phyloP scores from a whole-genome alignment of 352 stramenopile species.

The Phytophthora constricta region DNA sequence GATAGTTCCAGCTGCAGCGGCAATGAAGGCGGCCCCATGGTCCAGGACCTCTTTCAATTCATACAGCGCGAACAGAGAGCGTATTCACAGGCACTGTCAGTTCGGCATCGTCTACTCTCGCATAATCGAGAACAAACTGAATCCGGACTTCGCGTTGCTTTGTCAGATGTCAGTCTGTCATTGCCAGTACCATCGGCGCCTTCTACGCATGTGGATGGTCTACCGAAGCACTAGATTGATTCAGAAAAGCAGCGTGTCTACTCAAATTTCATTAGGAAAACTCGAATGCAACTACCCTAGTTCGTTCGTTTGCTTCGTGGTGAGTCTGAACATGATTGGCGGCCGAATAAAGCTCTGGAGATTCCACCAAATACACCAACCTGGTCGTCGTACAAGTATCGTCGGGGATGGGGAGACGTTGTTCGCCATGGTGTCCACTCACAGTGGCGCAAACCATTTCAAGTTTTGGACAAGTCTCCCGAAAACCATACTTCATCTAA shows the following conservation, averaged over 20 bases:
- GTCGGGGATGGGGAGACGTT: slow-evolving; percentile 8
- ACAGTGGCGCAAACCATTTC: not conserved
- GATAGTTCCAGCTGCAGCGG: not conserved
- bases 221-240: not conserved
- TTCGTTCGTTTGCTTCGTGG: slow-evolving; percentile 19
- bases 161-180: not conserved
- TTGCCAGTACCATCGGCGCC: not conserved
- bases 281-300: slow-evolving; percentile 6
- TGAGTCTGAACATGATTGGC: slow-evolving; percentile 3
- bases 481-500: slow-evolving; percentile 15
- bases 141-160: not conserved
- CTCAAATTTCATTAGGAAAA: slow-evolving; percentile 8
- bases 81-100: not conserved
- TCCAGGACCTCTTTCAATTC: not conserved
- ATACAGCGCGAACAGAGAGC: not conserved
- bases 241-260: slow-evolving; percentile 12
- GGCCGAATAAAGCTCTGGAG: slow-evolving; percentile 14
- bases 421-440: slow-evolving; percentile 7
- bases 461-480: not conserved
- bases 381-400: slow-evolving; percentile 15
- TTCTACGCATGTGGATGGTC: not conserved
- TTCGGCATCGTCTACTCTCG: not conserved
- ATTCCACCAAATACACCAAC: not conserved
- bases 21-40: not conserved
- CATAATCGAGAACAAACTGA: not conserved